These are phyloP conservation scores for Aphanocladium album DNA, from an alignment of 2,329 filamentous ascomycete genomes.

Conservation along the genomic window DNA sequence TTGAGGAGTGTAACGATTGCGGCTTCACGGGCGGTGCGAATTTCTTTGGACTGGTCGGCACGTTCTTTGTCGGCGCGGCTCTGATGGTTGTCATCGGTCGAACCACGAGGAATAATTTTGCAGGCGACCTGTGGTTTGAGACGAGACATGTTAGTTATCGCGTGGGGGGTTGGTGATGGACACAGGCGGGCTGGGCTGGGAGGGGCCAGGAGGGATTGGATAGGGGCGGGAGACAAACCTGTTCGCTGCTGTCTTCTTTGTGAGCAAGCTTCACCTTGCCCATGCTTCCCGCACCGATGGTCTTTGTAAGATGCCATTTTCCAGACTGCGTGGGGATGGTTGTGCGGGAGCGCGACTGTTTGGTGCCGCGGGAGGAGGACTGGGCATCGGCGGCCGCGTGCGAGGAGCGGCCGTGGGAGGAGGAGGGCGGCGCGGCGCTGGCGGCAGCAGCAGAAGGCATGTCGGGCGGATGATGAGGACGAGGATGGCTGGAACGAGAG, in stretches of 20 bases:
- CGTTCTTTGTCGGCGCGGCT: constrained; percentile 72
- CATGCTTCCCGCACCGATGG: constrained; percentile 96
- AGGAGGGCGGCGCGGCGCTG: constrained; percentile 46
- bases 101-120: constrained; percentile 92
- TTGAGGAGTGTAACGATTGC: constrained; percentile 92
- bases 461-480: constrained; percentile 30
- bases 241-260: constrained; percentile 83
- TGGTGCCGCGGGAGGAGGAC: constrained; percentile 34
- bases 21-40: constrained; percentile 88
- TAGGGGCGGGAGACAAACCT: constrained; percentile 51
- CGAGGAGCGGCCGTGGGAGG: constrained; percentile 41
- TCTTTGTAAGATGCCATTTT: constrained; percentile 93
- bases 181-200: background rate
- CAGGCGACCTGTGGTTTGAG: constrained; percentile 67
- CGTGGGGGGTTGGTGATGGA: constrained; percentile 9
- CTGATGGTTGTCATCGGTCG: constrained; percentile 76
- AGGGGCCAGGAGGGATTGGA: background rate
- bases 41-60: constrained; percentile 93
- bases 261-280: constrained; percentile 96
- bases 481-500: constrained; percentile 41
- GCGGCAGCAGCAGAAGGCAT: constrained; percentile 48
- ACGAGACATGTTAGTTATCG: background rate
- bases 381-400: constrained; percentile 33
- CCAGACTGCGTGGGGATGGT: constrained; percentile 87
- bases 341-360: constrained; percentile 59